Conservation (phyloP, 768 basidiomycete genomes). For the Paxillus involutus region DNA sequence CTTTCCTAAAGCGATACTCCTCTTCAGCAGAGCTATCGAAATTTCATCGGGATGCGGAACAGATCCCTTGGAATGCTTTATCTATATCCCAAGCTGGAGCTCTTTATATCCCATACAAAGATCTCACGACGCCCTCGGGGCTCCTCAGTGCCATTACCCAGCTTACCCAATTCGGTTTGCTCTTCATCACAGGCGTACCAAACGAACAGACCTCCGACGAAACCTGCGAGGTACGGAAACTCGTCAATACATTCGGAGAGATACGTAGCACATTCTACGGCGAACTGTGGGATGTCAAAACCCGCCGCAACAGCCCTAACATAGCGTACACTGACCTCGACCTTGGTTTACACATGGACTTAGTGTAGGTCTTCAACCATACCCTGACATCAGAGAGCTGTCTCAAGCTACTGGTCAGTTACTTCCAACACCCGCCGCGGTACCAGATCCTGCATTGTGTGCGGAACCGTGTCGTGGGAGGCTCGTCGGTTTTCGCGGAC, state of each 20-base stretch:
- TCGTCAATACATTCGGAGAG: constrained; percentile 72
- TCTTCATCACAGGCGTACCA: constrained; percentile 74
- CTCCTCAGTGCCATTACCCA: constrained; percentile 66
- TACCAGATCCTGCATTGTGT: constrained; percentile 93
- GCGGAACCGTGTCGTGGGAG: constrained; percentile 80
- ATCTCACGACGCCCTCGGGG: constrained; percentile 43
- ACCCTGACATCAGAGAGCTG: background rate
- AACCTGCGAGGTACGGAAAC: constrained; percentile 60
- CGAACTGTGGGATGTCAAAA: constrained; percentile 83
- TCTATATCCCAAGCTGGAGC: constrained; percentile 36
- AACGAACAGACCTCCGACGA: constrained; percentile 55
- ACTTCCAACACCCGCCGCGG: constrained; percentile 88
- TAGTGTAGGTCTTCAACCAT: constrained; percentile 60
- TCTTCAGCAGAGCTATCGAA: constrained; percentile 31
- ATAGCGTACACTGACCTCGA: constrained; percentile 94
- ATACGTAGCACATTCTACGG: constrained; percentile 91
- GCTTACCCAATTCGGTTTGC: constrained; percentile 67
- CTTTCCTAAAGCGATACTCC: constrained; percentile 53
- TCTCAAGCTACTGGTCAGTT: constrained; percentile 45
- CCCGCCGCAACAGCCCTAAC: constrained; percentile 71
- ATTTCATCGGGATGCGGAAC: constrained; percentile 47
- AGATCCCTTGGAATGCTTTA: constrained; percentile 45
- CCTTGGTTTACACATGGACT: constrained; percentile 89
- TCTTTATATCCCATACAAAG: constrained; percentile 57
- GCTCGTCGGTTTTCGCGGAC: constrained; percentile 86